These are phyloP conservation scores for Vigna nakashimae DNA, from an alignment of 306 rosid species.

Conservation along the genomic window DNA sequence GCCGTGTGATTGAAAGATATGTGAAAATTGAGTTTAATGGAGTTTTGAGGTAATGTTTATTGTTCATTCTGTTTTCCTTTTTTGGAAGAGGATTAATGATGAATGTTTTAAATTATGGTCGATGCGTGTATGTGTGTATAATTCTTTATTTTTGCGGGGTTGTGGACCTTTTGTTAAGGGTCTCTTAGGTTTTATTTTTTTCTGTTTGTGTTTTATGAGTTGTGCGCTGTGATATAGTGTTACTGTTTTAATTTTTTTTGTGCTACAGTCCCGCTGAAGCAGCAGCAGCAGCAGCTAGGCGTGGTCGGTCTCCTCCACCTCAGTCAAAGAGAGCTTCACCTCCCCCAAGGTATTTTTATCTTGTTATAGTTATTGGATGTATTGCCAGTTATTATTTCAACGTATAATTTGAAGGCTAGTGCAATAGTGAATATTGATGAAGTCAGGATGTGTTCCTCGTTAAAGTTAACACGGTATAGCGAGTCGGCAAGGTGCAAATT, in stretches of 20 bases:
- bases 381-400: neutral
- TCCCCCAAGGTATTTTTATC: constrained; percentile 65
- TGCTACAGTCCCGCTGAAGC: constrained; percentile 64
- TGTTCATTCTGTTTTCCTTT: constrained; percentile 5
- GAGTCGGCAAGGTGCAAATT: constrained; percentile 4
- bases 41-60: neutral
- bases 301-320: constrained; percentile 82
- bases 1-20: neutral
- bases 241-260: neutral
- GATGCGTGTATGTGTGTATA: neutral
- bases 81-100: neutral
- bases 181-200: neutral
- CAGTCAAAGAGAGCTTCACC: constrained; percentile 75
- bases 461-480: constrained; percentile 9
- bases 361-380: neutral
- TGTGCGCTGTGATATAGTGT: neutral
- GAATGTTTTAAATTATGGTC: neutral
- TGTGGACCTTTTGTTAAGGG: neutral
- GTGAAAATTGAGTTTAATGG: neutral
- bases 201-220: constrained; percentile 21
- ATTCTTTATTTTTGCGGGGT: neutral
- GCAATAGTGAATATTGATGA: neutral
- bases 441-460: neutral
- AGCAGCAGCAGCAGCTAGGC: constrained; percentile 40
- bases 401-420: neutral